Conservation (phyloP, 768 basidiomycete genomes). For the Lactarius hatsudake region DNA sequence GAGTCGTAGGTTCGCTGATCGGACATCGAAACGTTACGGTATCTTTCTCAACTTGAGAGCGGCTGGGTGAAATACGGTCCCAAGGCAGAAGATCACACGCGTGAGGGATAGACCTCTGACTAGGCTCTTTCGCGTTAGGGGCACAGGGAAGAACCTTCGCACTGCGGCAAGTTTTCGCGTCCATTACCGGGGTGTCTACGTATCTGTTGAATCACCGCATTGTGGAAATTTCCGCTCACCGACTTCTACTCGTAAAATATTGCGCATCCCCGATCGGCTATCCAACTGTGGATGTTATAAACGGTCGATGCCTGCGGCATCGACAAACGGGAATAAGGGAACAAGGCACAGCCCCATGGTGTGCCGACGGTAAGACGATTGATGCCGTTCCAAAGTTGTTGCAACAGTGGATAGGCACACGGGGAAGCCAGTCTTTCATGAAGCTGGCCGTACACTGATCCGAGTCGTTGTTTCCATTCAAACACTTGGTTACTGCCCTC, state of each 20-base stretch:
- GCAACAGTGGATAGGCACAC: too few relatives aligned
- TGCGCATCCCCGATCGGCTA: neutral
- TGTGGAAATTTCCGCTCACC: neutral
- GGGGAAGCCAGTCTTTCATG: neutral
- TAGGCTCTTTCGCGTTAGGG: neutral
- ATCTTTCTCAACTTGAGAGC: neutral
- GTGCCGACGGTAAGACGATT: neutral
- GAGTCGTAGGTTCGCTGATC: neutral
- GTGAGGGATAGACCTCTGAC: neutral
- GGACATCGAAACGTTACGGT: neutral
- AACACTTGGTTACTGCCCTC: neutral
- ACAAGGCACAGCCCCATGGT: neutral
- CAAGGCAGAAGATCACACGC: neutral
- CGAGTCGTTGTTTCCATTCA: neutral
- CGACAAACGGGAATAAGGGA: neutral
- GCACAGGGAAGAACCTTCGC: neutral
- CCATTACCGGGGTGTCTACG: neutral
- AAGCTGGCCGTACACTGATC: neutral
- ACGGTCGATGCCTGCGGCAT: neutral
- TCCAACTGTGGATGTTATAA: neutral
- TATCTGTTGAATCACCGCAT: neutral
- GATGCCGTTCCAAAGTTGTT: too few relatives aligned
- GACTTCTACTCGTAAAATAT: neutral
- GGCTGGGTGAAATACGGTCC: neutral
- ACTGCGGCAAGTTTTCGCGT: neutral